A percentile compares a stretch with the other conserved stretches of the same genome.
These are phyloP conservation scores for Tylopilus intermedius DNA, from an alignment of 768 basidiomycete species.

Conservation along the genomic window DNA sequence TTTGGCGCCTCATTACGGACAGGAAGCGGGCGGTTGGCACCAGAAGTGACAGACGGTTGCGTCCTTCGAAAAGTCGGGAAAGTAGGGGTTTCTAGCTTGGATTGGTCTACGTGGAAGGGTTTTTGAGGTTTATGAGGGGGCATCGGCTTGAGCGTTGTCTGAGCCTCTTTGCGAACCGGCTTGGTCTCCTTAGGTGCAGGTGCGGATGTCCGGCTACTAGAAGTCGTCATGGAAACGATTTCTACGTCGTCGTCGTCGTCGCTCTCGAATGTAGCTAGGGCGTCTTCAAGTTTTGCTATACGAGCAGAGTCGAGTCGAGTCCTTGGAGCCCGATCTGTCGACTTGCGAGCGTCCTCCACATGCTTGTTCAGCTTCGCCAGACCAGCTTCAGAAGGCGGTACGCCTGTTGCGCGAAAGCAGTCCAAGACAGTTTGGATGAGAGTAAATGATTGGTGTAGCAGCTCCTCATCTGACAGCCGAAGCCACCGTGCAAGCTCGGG, in stretches of 20 bases:
- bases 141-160: constrained; percentile 16
- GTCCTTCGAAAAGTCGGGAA: constrained; percentile 42
- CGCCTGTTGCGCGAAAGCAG: constrained; percentile 61
- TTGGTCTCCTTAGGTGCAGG: constrained; percentile 12
- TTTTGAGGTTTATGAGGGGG: constrained; percentile 16
- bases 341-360: constrained; percentile 54
- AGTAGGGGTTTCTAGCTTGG: constrained; percentile 35
- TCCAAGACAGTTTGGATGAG: constrained; percentile 75
- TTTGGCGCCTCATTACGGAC: constrained; percentile 9
- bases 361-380: constrained; percentile 66
- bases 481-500: constrained; percentile 82
- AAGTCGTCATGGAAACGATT: constrained; percentile 39
- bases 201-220: constrained; percentile 11
- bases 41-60: constrained; percentile 26
- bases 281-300: constrained; percentile 60
- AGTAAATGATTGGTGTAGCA: constrained; percentile 83
- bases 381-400: constrained; percentile 50
- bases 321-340: constrained; percentile 39
- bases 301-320: constrained; percentile 54
- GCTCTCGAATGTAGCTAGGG: constrained; percentile 61
- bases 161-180: constrained; percentile 17
- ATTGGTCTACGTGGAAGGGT: constrained; percentile 17
- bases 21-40: constrained; percentile 30
- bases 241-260: constrained; percentile 57
- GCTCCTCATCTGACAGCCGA: constrained; percentile 86